Percentiles rank a stretch among this genome's conserved stretches.
Conservation (phyloP, 139 green algal genomes). For the Astrephomene gubernaculifera region DNA sequence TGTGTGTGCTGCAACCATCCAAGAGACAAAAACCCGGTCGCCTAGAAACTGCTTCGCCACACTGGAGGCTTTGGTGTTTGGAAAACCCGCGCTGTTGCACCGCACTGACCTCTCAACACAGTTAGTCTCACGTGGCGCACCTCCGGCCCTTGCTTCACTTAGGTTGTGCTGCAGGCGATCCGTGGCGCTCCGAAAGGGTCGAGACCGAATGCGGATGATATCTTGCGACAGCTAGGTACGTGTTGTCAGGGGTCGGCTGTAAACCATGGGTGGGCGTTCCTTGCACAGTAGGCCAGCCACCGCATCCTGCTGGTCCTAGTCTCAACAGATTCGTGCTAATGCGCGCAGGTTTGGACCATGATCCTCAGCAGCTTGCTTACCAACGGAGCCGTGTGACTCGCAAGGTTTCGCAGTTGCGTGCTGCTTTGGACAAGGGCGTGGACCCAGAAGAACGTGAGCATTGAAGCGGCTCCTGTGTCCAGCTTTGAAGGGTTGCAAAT, state of each 20-base stretch:
- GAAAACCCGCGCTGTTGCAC: background rate
- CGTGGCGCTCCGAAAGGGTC: no score
- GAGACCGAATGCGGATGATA: background rate
- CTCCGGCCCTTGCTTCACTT: no score
- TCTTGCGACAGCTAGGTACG: background rate
- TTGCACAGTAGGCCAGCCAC: no score
- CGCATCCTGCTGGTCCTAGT: background rate
- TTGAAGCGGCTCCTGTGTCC: background rate
- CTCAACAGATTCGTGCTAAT: background rate
- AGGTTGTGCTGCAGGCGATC: no score
- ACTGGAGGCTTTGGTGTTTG: background rate
- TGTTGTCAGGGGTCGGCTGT: background rate
- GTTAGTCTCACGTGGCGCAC: no score
- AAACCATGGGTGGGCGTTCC: background rate
- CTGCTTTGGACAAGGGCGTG: background rate
- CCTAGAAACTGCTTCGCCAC: background rate
- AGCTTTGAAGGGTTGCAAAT: background rate
- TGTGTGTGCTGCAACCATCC: background rate
- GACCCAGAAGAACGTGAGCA: background rate
- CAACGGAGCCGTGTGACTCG: background rate
- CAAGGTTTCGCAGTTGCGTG: background rate
- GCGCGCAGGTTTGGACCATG: background rate
- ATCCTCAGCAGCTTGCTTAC: background rate
- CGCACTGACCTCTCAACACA: no score
- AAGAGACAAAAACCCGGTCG: no score